These are phyloP conservation scores for Melaleuca quinquenervia DNA, from an alignment of 345 rosid species.

Conservation along the genomic window DNA sequence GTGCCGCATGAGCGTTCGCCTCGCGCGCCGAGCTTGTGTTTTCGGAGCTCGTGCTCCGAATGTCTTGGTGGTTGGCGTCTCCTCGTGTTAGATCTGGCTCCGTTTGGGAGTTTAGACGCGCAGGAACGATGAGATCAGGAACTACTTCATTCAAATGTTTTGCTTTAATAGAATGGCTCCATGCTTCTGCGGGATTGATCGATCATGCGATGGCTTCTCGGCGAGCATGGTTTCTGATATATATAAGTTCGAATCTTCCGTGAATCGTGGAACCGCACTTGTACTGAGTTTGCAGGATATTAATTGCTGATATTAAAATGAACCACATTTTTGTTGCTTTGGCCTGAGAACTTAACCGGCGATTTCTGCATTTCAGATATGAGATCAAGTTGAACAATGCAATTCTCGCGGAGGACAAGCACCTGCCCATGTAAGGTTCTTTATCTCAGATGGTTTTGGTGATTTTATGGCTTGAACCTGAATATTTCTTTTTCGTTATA, in stretches of 20 bases:
- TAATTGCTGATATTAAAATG: not conserved
- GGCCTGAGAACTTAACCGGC: not conserved
- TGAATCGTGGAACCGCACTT: not conserved
- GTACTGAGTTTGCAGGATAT: not conserved
- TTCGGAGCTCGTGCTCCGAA: not conserved
- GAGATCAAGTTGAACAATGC: slow-evolving; percentile 82
- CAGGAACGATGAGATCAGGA: not conserved
- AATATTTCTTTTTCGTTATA: not conserved
- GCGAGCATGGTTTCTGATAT: not conserved
- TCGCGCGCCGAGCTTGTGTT: not conserved
- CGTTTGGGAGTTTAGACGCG: not conserved
- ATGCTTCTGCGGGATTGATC: too few species aligned
- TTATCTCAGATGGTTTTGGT: not conserved
- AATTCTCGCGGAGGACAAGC: slow-evolving; percentile 92
- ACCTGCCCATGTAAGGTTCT: slow-evolving; percentile 67
- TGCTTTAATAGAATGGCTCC: too few species aligned
- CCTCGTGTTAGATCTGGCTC: not conserved
- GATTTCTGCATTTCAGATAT: slow-evolving; percentile 33
- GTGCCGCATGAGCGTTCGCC: not conserved
- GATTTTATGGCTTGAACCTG: not conserved
- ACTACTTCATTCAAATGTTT: too few species aligned
- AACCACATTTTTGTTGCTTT: not conserved
- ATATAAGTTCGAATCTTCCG: not conserved
- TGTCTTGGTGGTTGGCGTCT: not conserved
- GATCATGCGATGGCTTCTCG: too few species aligned